phyloP scores from a whole-genome alignment of 2,329 filamentous ascomycete genomes.

The Arthrinium puccinioides region DNA sequence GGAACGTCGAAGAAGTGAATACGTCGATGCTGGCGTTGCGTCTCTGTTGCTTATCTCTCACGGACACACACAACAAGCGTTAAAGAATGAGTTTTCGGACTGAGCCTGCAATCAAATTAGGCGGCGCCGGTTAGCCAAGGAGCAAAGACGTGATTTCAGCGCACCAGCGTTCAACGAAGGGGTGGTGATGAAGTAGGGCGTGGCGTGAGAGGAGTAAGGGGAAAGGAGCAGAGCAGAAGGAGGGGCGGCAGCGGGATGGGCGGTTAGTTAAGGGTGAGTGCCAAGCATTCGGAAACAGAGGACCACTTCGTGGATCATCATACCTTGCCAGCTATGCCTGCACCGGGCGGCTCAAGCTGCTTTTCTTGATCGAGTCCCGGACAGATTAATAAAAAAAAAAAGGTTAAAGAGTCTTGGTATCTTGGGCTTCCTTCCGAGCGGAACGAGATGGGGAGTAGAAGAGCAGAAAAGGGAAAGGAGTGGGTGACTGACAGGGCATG shows the following conservation, averaged over 20 bases:
- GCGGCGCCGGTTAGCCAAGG: constrained; percentile 26
- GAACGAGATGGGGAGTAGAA: too few relatives aligned
- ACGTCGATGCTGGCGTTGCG: neutral
- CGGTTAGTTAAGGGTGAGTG: constrained; percentile 3
- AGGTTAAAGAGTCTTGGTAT: too few relatives aligned
- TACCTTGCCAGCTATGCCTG: constrained; percentile 8
- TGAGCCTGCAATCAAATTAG: constrained; percentile 22
- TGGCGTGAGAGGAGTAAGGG: constrained; percentile 1
- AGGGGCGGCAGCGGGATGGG: constrained; percentile 5
- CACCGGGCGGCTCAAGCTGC: constrained; percentile 7
- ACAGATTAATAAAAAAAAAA: too few relatives aligned
- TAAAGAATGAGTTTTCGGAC: constrained; percentile 23
- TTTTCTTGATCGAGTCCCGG: too few relatives aligned
- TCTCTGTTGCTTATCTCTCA: neutral
- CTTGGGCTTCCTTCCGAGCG: too few relatives aligned
- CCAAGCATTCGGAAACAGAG: constrained; percentile 8
- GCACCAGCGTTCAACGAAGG: constrained; percentile 16
- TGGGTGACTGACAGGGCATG: too few relatives aligned
- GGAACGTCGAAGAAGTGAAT: constrained; percentile 19
- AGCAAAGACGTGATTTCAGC: constrained; percentile 21
- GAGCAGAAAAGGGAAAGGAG: too few relatives aligned
- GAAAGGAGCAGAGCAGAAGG: constrained; percentile 10
- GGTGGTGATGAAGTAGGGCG: constrained; percentile 7
- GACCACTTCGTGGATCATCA: constrained; percentile 5
- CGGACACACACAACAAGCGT: neutral